Percentiles rank a stretch among this genome's conserved stretches.
Evolutionary conservation across 805 yeast species (phyloP).

Genomic region (Wickerhamiella qilinensis): DNA sequence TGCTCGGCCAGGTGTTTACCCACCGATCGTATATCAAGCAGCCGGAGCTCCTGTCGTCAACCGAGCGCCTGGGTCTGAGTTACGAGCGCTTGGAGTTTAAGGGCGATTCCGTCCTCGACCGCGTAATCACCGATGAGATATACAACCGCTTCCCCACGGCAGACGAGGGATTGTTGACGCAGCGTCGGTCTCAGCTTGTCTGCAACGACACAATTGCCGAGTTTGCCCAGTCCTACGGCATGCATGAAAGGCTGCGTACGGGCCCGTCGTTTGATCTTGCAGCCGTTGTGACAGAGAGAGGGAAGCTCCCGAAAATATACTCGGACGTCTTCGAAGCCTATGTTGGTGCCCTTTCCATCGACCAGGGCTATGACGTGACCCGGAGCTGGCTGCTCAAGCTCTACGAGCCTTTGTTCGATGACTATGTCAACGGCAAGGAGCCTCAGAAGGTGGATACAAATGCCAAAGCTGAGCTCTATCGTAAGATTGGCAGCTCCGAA

Average conservation of each 20-base stretch:
- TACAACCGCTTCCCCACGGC: conserved; percentile 51
- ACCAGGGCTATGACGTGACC: conserved; percentile 16
- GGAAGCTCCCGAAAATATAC: conserved; percentile 34
- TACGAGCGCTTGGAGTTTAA: conserved; percentile 81
- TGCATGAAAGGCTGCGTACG: conserved; percentile 17
- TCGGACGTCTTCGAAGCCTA: conserved; percentile 94
- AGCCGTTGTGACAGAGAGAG: neutral
- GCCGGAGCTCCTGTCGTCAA: conserved; percentile 15
- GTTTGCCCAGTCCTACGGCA: conserved; percentile 54
- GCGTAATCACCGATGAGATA: conserved; percentile 51
- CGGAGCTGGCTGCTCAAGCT: conserved; percentile 21
- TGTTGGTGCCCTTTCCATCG: conserved; percentile 53
- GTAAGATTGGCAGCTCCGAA: conserved; percentile 56
- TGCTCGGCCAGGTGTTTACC: conserved; percentile 57
- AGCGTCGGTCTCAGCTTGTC: conserved; percentile 51
- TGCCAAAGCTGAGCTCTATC: conserved; percentile 64
- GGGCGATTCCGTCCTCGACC: conserved; percentile 75
- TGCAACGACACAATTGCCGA: conserved; percentile 55
- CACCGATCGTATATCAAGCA: conserved; percentile 56
- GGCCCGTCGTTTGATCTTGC: neutral
- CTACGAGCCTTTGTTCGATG: conserved; percentile 21
- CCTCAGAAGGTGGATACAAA: conserved; percentile 28
- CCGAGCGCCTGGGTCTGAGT: conserved; percentile 35
- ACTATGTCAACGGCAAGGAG: conserved; percentile 6
- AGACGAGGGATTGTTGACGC: conserved; percentile 68